Evolutionary conservation across 73 alveolate genomes (phyloP), one percentile per base, ranked within the genome.

Genomic region (Paramecium pentaurelia): DNA sequence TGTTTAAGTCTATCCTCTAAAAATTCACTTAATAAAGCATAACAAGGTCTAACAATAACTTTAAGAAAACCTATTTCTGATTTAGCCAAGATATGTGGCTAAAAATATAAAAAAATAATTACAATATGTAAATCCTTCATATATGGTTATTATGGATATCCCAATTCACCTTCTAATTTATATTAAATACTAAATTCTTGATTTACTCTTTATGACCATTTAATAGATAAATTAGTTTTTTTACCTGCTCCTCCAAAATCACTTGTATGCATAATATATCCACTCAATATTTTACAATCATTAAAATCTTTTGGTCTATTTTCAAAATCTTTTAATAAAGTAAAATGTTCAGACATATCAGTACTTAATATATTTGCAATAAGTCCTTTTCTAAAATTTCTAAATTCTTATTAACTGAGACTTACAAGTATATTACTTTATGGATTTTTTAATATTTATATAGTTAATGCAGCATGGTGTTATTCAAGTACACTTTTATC

Each of bases 401-500:
- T 89, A 60, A 88, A 94, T 47, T 92, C 70, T 42, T 95, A 94
- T 14, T 93, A 86, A 9, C 88, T 88, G 11, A 95, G 71, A 42
- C 75, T 95, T 58, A 73, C 89, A 37, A 95, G 75, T 6, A 96
- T 86, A 84, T 95, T 93, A n/a, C 88, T 64, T 85, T 93, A 86
- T 45, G 95, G 93, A 16, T 92, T 64, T 38, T 51, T 70, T 49
- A 97, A 86, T 30, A 97, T 59, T 90, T 86, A 88, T 92, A 97
- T 95, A 1, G 98, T 90, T 45, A 95, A 94, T 4, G 99, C 97
- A 25, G 95, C 94, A 77, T 97, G 99, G 92, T 96, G 97, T 86
- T 93, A 95, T 93, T 97, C 99, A 38, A 97, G 94, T 7, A 97
- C 98, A 92, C 98, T 92, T 73, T 90, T 95, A 84, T 97, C 99